These are phyloP conservation scores for Arctium minus DNA, from an alignment of 129 eudicot species.

Conservation along the genomic window DNA sequence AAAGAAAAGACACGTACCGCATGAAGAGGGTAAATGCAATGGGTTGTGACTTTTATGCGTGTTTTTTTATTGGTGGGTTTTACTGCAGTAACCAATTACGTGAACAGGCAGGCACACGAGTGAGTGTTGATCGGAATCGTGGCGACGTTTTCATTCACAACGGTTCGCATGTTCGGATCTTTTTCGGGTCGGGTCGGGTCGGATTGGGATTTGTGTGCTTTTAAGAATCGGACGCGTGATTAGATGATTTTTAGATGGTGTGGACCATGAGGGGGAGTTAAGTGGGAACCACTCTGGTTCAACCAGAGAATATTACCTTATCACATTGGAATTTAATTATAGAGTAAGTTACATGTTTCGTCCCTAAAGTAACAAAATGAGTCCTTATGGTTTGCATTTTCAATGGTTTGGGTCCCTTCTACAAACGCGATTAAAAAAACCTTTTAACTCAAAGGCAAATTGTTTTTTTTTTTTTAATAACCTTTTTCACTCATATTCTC, in stretches of 20 bases:
- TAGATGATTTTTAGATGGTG: neutral
- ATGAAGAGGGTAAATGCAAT: constrained; percentile 71
- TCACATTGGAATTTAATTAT: neutral
- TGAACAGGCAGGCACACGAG: constrained; percentile 51
- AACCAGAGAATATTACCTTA: neutral
- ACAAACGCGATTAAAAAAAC: neutral
- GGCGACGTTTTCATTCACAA: neutral
- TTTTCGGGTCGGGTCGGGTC: neutral
- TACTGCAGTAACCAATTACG: constrained; percentile 56
- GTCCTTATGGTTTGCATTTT: neutral
- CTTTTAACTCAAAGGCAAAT: neutral
- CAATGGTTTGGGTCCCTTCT: neutral
- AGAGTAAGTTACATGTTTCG: neutral
- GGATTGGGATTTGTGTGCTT: neutral
- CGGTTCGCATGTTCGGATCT: neutral
- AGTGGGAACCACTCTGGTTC: neutral
- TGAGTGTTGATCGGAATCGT: constrained; percentile 26
- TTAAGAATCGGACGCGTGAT: constrained; percentile 4
- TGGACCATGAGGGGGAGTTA: neutral
- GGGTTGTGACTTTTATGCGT: constrained; percentile 11
- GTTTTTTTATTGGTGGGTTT: constrained; percentile 20
- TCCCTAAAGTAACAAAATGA: neutral
- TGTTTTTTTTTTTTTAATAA: neutral
- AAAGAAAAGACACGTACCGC: constrained; percentile 60
- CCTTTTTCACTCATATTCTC: neutral